Evolutionary conservation across 441 rosid species (phyloP).

Genomic region (Erodium texanum): DNA sequence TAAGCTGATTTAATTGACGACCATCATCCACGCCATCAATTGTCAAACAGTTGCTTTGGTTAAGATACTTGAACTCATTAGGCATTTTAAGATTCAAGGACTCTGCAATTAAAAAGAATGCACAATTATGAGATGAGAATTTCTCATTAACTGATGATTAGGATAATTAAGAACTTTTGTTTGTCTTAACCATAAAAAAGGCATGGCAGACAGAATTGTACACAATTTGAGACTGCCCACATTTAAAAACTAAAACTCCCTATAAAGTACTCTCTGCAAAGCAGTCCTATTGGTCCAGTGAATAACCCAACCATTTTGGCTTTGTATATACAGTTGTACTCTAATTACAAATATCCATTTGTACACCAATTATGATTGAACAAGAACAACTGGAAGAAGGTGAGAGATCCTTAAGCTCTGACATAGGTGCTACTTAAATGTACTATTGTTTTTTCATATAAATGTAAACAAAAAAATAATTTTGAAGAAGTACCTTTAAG

Average conservation of each 20-base stretch:
- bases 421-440: slow-evolving; percentile 1
- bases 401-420: slow-evolving; percentile 9
- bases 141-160: neutral
- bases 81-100: slow-evolving; percentile 69
- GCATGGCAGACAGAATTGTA: neutral
- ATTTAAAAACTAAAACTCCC: neutral
- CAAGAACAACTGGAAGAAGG: slow-evolving; percentile 5
- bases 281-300: neutral
- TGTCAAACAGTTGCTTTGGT: slow-evolving; percentile 74
- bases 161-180: neutral
- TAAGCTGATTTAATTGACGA: slow-evolving; percentile 47
- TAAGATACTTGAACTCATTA: slow-evolving; percentile 68
- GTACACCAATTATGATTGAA: slow-evolving; percentile 1
- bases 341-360: slow-evolving; percentile 9
- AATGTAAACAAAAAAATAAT: neutral
- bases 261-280: neutral
- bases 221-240: slow-evolving; percentile 3
- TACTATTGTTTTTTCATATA: neutral
- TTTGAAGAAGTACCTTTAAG: slow-evolving; percentile 55
- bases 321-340: neutral
- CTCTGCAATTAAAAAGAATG: slow-evolving; percentile 40
- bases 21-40: slow-evolving; percentile 75
- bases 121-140: slow-evolving; percentile 4
- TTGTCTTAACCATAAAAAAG: neutral
- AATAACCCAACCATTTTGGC: neutral